Evolutionary conservation across 2,329 filamentous ascomycete species (phyloP).

Genomic region (Furcasterigmium sp.): DNA sequence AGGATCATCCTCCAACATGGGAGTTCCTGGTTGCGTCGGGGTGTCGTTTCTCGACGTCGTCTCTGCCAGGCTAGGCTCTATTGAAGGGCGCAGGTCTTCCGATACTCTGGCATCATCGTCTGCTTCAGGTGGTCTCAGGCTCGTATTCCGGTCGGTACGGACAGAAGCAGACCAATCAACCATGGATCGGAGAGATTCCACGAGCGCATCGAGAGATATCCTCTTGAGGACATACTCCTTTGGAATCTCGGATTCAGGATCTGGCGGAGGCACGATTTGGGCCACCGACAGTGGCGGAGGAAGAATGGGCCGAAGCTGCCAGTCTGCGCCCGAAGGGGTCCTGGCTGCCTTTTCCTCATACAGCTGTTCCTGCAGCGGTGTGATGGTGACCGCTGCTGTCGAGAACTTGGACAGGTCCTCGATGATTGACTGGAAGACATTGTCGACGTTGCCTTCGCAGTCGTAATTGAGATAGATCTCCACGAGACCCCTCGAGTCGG

Average conservation of each 20-base stretch:
- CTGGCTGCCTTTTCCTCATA: constrained; percentile 76
- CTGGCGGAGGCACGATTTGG: constrained; percentile 58
- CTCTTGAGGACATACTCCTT: constrained; percentile 90
- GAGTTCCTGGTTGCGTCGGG: constrained; percentile 58
- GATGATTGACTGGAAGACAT: constrained; percentile 93
- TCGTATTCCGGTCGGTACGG: constrained; percentile 52
- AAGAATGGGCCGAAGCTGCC: constrained; percentile 80
- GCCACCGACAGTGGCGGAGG: constrained; percentile 82
- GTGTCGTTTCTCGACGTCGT: constrained; percentile 58
- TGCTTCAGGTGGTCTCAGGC: constrained; percentile 11
- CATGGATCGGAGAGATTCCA: constrained; percentile 82
- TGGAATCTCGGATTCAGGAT: constrained; percentile 67
- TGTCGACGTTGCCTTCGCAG: constrained; percentile 91
- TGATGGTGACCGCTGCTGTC: constrained; percentile 71
- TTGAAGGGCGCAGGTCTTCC: constrained; percentile 44
- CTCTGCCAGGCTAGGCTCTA: constrained; percentile 64
- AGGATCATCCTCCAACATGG: constrained; percentile 79
- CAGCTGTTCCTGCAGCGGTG: constrained; percentile 71
- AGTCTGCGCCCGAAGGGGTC: constrained; percentile 60
- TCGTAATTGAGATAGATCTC: constrained; percentile 98
- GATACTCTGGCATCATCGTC: constrained; percentile 32
- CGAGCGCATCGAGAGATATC: constrained; percentile 79
- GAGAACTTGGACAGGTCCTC: constrained; percentile 89
- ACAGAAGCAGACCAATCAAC: constrained; percentile 80
- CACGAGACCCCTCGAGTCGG: constrained; percentile 82